These are phyloP conservation scores for Geoglossum cookeanum DNA, from an alignment of 2,329 filamentous ascomycete genomes.

Conservation along the genomic window DNA sequence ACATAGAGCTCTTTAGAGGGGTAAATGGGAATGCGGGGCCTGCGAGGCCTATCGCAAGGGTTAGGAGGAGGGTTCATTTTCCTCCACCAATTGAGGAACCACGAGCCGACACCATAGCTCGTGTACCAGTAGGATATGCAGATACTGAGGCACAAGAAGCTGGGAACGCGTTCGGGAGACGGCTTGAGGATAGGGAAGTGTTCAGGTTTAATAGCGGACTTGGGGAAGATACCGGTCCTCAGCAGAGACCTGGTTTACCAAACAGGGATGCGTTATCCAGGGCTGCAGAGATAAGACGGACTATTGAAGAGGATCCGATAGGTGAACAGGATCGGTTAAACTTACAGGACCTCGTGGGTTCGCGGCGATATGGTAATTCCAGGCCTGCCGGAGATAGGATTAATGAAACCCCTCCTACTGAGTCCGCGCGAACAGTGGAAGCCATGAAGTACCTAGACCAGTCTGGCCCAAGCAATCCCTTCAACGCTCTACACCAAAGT, in stretches of 20 bases:
- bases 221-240: neutral
- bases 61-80: neutral
- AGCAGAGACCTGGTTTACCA: constrained; percentile 26
- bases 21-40: neutral
- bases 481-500: neutral
- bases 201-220: neutral
- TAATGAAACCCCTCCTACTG: constrained; percentile 37
- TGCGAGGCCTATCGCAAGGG: neutral
- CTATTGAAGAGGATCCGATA: constrained; percentile 23
- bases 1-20: neutral
- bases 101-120: neutral
- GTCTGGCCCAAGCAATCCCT: neutral
- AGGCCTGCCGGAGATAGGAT: constrained; percentile 38
- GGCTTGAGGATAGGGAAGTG: neutral
- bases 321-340: constrained; percentile 12
- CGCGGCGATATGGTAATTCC: constrained; percentile 39
- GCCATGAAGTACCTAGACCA: constrained; percentile 23
- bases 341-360: constrained; percentile 32
- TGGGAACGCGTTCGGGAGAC: neutral
- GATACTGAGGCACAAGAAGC: neutral
- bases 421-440: constrained; percentile 39
- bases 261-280: constrained; percentile 25
- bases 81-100: neutral
- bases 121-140: neutral
- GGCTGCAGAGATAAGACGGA: constrained; percentile 28